These are phyloP conservation scores for Asterella californica DNA, from an alignment of 225 moss, liverwort and hornwort genomes.

Conservation along the genomic window DNA sequence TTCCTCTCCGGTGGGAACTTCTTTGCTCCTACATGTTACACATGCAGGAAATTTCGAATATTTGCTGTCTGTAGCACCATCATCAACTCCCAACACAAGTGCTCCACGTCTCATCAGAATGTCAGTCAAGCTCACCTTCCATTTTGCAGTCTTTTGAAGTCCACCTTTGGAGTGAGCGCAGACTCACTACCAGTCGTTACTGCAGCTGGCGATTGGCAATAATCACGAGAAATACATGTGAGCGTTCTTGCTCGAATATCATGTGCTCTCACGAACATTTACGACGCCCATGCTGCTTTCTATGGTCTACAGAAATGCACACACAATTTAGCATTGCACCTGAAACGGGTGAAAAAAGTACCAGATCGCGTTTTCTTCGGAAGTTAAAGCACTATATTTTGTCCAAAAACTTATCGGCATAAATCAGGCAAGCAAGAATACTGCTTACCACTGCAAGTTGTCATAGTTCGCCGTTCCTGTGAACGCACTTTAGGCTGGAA, in stretches of 20 bases:
- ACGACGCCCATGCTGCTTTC: not conserved
- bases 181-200: slow-evolving; percentile 73
- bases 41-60: not conserved
- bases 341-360: too few relatives aligned
- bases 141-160: slow-evolving; percentile 95
- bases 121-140: slow-evolving; percentile 54
- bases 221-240: not conserved
- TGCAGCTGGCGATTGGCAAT: slow-evolving; percentile 43
- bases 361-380: too few relatives aligned
- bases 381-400: too few relatives aligned
- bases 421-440: not conserved
- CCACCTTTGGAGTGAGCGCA: slow-evolving; percentile 54
- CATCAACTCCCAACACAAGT: not conserved
- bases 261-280: not conserved
- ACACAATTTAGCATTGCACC: too few relatives aligned
- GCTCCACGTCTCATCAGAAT: not conserved
- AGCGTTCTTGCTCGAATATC: not conserved
- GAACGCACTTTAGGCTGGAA: not conserved
- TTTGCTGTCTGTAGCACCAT: not conserved
- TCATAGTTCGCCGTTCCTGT: slow-evolving; percentile 12
- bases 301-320: not conserved
- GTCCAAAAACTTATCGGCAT: too few relatives aligned
- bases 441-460: slow-evolving; percentile 27
- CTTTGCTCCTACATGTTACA: not conserved
- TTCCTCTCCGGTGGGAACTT: not conserved